Base-by-base conservation (phyloP, 495 filamentous ascomycete species). In the Penicillium turbatum region DNA sequence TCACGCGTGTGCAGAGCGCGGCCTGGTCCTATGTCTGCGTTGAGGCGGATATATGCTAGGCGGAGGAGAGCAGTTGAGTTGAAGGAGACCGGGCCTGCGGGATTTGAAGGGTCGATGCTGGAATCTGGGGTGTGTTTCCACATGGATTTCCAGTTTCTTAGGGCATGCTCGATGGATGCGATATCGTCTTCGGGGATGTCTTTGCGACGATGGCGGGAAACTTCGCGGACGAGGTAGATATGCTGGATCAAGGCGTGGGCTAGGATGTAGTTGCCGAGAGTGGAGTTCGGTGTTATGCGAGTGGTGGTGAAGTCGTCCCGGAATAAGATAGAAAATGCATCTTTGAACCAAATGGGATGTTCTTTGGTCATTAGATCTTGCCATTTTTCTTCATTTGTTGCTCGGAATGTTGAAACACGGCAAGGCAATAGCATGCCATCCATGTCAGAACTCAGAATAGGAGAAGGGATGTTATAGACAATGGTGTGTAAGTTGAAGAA, bases 111-210 rank as follows among this genome's bases (percentile, higher is more conserved):
- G 45, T 63, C 64, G 13, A 70, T 34, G 12, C 40, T 53, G 4
- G 66, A 65, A 38, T 70, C 67, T 12, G 54, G 46, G 12, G 39
- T 59, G 1, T 38, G 46, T 17, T 63, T 47, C 70, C 70, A 72
- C 30, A 40, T 49, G 2, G 11, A 26, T 37, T 68, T 61, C 70
- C 70, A 71, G 48, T 47, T 51, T 15, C 54, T 15, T 39, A 60
- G 63, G 37, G 80, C 80, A 49, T 72, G 72, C 32, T 72, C 71
- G 26, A 81, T 67, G 26, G 75, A 72, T 19, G 77, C 71, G 6
- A 81, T 72, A 32, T 83, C 75, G 27, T 21, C 11, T 77, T 76
- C 17, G 64, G 61, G 31, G 16, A 31, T 45, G 42, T 30, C 19
- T 21, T 53, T 34, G 0, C 10, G 39, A 13, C 19, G 19, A 24